Evolutionary conservation across 768 basidiomycete species (phyloP), one percentile per base, ranked within the genome.

Genomic region (Leccinum arenicola): DNA sequence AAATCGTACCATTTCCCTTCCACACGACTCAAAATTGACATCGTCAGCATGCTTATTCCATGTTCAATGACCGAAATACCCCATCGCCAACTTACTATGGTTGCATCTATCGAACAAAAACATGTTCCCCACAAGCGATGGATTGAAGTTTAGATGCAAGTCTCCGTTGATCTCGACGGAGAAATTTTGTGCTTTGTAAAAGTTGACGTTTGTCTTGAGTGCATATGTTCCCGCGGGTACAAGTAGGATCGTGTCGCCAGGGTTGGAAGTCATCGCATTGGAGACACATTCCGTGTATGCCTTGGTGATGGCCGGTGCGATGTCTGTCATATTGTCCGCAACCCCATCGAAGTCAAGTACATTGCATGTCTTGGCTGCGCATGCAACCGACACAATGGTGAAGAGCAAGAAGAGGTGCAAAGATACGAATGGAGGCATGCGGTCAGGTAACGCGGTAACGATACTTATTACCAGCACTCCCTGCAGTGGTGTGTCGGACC

Each of bases 171-270:
- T 53, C 45, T 55, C 7, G 19, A 61, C 14, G 17, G 66, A 55
- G 8, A 56, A 54, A 27, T 23, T 6, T 4, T 27, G 10, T 0
- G 50, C 52, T 0, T 55, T 9, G 6, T 5, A 1, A 10, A 60
- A 45, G 5, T 4, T 36, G 35, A 61, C 52, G 7, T 14, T 2
- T 12, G 62, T 43, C 17, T 55, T 3, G 38, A 64, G 31, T 3
- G 57, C 57, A 19, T 54, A 56, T 6, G 38, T 49, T 29, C 62
- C 62, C 2, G 36, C 1, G 12, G 66, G 66, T 4, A 65, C 53
- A 35, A 40, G 19, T 7, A 59, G 51, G 11, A 61, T 23, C n/a
- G 57, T 59, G 4, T 65, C 40, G 6, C 29, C 47, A 7, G 59
- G 52, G 29, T 47, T 23, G 14, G 12, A 47, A 6, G 56, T 58